Evolutionary conservation across 108 stramenopile genomes (phyloP).

Genomic region (Skeletonema potamos): DNA sequence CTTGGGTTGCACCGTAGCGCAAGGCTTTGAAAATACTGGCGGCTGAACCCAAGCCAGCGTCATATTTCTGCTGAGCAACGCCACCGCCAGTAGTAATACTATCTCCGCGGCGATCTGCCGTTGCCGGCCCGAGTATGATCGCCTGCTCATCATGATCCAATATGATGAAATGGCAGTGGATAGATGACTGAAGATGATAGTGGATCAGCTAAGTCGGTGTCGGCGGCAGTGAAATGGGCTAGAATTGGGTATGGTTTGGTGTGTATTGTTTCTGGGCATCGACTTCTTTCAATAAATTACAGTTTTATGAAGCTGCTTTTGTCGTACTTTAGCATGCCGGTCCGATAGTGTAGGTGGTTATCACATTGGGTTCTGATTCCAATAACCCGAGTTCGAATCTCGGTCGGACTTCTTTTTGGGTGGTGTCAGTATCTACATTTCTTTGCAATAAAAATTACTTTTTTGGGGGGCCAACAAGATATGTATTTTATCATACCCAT

Average conservation of each 20-base stretch:
- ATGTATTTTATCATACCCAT: too few species aligned
- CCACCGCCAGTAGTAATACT: background rate
- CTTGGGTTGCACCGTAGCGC: background rate
- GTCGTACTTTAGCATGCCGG: too few species aligned
- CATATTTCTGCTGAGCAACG: background rate
- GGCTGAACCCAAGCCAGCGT: background rate
- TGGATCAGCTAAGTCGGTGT: too few species aligned
- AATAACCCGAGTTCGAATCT: slow-evolving; percentile 73
- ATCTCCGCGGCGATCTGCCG: background rate
- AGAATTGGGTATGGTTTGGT: too few species aligned
- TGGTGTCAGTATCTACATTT: too few species aligned
- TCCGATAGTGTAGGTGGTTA: slow-evolving; percentile 82
- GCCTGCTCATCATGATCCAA: background rate
- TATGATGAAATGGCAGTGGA: background rate
- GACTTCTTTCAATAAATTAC: too few species aligned
- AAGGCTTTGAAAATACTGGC: background rate
- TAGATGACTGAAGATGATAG: too few species aligned
- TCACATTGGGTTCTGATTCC: slow-evolving; percentile 82
- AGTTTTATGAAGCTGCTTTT: too few species aligned
- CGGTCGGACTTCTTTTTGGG: slow-evolving; percentile 45
- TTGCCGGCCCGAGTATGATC: background rate
- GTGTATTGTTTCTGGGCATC: too few species aligned
- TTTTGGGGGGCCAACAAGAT: too few species aligned
- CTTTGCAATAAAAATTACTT: too few species aligned
- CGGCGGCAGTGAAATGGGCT: too few species aligned